Conservation (phyloP, 345 rosid genomes). For the Eucalyptus microcorys region DNA sequence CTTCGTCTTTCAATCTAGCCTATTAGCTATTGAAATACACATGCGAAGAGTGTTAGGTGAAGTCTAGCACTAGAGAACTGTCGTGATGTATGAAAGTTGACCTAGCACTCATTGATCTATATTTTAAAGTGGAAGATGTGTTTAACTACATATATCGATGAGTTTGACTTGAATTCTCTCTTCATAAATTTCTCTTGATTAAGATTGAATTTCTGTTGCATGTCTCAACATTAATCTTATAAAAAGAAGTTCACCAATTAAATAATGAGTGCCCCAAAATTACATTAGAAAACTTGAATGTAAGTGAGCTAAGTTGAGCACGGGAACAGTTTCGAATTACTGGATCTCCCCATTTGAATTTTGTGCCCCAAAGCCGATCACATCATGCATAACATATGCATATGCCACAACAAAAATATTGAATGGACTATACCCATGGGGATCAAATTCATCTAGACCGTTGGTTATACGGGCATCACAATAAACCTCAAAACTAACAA, state of each 20-base stretch:
- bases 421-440: neutral
- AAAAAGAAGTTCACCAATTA: neutral
- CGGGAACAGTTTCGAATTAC: neutral
- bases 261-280: neutral
- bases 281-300: neutral
- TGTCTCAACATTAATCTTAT: neutral
- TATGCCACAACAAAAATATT: neutral
- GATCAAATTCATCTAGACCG: neutral
- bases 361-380: neutral
- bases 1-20: neutral
- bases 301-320: neutral
- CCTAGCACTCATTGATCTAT: neutral
- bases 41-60: neutral
- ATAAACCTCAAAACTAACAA: neutral
- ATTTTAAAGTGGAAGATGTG: neutral
- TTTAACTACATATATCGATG: neutral
- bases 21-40: no score
- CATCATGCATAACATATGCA: neutral
- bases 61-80: neutral
- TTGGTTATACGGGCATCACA: neutral
- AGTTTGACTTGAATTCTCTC: neutral
- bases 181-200: neutral
- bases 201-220: neutral
- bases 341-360: neutral
- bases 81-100: neutral